These are phyloP conservation scores for Serendipita sp. DNA, from an alignment of 768 basidiomycete species.

Conservation along the genomic window DNA sequence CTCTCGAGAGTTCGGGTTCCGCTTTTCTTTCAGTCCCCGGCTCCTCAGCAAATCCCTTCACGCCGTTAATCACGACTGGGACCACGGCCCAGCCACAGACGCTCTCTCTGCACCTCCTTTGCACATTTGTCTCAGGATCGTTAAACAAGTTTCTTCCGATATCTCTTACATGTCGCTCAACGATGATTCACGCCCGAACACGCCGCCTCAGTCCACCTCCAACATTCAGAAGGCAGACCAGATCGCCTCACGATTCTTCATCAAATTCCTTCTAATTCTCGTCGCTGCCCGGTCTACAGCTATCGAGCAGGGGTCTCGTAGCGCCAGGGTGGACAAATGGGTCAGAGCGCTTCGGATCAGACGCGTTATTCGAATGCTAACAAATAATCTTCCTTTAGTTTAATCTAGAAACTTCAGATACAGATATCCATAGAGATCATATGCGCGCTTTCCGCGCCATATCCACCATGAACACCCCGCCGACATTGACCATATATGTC, in stretches of 20 bases:
- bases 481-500: constrained; percentile 52
- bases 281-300: constrained; percentile 54
- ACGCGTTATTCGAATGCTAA: background rate
- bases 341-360: constrained; percentile 28
- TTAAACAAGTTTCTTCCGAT: background rate
- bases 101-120: background rate
- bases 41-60: too few relatives aligned
- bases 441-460: constrained; percentile 47
- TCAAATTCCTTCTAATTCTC: constrained; percentile 64
- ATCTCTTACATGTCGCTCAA: background rate
- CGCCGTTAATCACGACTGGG: too few relatives aligned
- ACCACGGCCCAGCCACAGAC: background rate
- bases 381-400: constrained; percentile 32
- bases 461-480: constrained; percentile 26
- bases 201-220: background rate
- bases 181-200: constrained; percentile 4
- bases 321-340: constrained; percentile 64
- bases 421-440: constrained; percentile 47
- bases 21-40: too few relatives aligned
- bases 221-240: constrained; percentile 54
- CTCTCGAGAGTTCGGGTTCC: too few relatives aligned
- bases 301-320: constrained; percentile 22
- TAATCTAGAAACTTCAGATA: constrained; percentile 66
- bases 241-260: constrained; percentile 71
- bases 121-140: background rate